Base-by-base conservation (phyloP, 1,284 basidiomycete species). In the Cutaneotrichosporon sp. region DNA sequence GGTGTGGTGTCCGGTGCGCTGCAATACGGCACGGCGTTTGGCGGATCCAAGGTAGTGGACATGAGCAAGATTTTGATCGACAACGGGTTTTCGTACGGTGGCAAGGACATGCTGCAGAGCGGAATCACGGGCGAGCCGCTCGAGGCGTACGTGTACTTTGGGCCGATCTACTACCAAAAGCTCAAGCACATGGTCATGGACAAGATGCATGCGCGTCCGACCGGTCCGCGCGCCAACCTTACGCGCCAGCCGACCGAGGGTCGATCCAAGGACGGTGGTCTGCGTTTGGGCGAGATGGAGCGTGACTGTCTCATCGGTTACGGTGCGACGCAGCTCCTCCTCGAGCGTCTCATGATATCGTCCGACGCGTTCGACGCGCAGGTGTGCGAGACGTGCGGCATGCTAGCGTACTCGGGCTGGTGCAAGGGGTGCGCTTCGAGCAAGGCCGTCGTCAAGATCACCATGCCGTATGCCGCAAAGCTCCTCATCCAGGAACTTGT, bases 211-310 rank as follows among this genome's bases (percentile, higher is more conserved):
- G 96, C 96, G 60, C 86, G 96, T 59, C 91, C 93, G 45, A 86
- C 90, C 63, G 96, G 96, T 20, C 96, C 96, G 37, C 85, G 93
- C 64, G 96, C 96, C 5, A 94, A 93, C 14, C 78, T 98, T 46
- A 99, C 96, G 2, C 86, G 96, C 30, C 96, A 99, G 75, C 96
- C 96, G 1, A 98, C 96, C 1, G 96, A 99, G 77, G 96, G 96
- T 76, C 85, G 96, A 52, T 96, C 91, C 44, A 84, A 96, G 56
- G 96, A 98, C 75, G 96, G 96, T 68, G 96, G 96, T 59, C 78
- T 99, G 60, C 89, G 96, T 54, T 80, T 99, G 15, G 96, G 96
- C 54, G 96, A 99, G 77, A 98, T 99, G 96, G 96, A 98, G 71
- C 86, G 96, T 47, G 96, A 98, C 75, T 98, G 73, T 72, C 78